Evolutionary conservation across 148 eudicot genomes (phyloP), one percentile per base, ranked within the genome.

Genomic region (Simmondsia chinensis): DNA sequence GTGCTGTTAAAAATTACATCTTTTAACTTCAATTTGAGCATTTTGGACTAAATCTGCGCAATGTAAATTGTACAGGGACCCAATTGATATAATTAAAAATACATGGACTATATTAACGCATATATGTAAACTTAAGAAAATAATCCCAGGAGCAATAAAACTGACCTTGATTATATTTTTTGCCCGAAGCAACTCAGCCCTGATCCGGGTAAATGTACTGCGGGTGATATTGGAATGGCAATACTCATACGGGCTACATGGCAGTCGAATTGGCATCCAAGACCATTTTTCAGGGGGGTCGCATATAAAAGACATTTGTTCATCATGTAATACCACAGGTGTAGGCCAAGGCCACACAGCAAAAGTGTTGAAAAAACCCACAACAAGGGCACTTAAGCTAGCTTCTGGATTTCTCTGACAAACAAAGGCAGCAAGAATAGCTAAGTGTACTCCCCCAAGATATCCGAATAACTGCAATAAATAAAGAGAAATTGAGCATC

Each of bases 391-490:
- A 46, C 41, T 57, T 59, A 79, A 65, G 31, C 63, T 55, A 30
- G 71, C 73, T 43, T 60, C 67, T 59, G 74, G 76, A 33, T 58
- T 52, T 63, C 56, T 63, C 63, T 54, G 65, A 47, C 76, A 75
- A 38, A 75, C 34, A 51, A 59, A 60, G 27, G 82, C 79, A 13
- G 68, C 59, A 22, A 79, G 68, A 35, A 79, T 60, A 16, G 82
- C 82, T 42, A 69, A 63, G 48, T 79, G 87, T 21, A 75, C 59
- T 29, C 82, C 82, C 34, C 79, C 82, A 9, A 75, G 69, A 37
- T 46, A 72, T 29, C 79, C 82, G 43, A 59, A 43, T 33, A 70
- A 57, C 87, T 79, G 74, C n/a, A 46, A 56, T 24, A 36, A 3
- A 54, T 54, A 7, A 6, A 20, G 4, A 33, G 9, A 20, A 36